Evolutionary conservation across 495 filamentous ascomycete genomes (phyloP), one percentile per base, ranked within the genome.

Genomic region (Cercophora samala): DNA sequence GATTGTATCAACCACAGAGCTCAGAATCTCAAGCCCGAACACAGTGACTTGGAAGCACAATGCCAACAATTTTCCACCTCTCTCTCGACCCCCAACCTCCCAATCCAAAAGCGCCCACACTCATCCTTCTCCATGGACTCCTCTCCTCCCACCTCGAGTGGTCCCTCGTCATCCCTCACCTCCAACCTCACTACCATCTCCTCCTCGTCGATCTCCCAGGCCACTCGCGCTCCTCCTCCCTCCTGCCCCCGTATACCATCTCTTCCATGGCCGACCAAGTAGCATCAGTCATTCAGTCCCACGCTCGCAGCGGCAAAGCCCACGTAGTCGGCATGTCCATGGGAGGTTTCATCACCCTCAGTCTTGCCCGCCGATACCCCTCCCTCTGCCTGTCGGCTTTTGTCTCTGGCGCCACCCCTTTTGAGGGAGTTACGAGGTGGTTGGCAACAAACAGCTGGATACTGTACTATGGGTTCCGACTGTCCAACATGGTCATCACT

Each of bases 71-170:
- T 17, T 46, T 46, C 37, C 13, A 46, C 37, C 15, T 46, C 8
- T 46, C 37, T 11, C 37, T 46, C 37, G 37, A 46, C 1, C 37
- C 37, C 37, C 37, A 46, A 17, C 37, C 37, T 17, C 37, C 37
- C 37, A 46, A 13, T 17, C 37, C 37, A 46, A 13, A 5, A 5
- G 37, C 37, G 11, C 37, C 68, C 6, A 75, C 75, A n/a, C 51
- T 79, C 58, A 60, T 80, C 6, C 66, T 80, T 60, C 22, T 80
- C 63, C 78, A 80, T 62, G 67, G 72, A 25, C 61, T 73, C 18
- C 58, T 76, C 70, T 71, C 69, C 53, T 80, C 73, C 25, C 72
- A 76, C 66, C 71, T 75, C 46, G 74, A 78, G 67, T 80, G 67
- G 69, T 58, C 68, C 23, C 69, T 70, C 65, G 69, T 76, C 18